These are phyloP conservation scores for Botryotinia convoluta DNA, from an alignment of 2,329 filamentous ascomycete species.

Conservation along the genomic window DNA sequence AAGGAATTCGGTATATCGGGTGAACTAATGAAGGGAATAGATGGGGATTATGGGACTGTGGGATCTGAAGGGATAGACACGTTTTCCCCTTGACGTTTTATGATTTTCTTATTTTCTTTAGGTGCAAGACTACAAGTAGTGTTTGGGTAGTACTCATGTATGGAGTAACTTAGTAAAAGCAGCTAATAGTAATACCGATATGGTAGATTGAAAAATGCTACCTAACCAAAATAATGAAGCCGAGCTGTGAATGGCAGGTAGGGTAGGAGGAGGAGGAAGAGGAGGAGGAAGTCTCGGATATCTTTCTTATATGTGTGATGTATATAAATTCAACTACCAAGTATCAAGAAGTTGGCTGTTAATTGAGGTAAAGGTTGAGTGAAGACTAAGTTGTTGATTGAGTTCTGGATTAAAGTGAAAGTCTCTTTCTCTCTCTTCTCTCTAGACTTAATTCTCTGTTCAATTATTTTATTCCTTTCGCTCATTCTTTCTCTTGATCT, in stretches of 20 bases:
- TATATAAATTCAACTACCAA: neutral
- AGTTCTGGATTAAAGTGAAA: neutral
- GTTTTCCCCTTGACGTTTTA: neutral
- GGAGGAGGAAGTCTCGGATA: neutral
- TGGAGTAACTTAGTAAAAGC: neutral
- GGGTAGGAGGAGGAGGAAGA: neutral
- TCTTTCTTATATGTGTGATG: neutral
- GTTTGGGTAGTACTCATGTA: neutral
- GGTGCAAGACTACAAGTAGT: neutral
- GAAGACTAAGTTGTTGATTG: neutral
- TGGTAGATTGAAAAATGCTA: neutral
- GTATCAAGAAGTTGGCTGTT: neutral
- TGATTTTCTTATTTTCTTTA: neutral
- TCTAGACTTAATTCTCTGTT: neutral
- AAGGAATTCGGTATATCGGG: conserved; percentile 10
- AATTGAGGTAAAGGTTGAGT: neutral
- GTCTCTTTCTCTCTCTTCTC: neutral
- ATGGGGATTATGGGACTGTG: neutral
- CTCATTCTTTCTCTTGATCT: neutral
- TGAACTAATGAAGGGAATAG: neutral
- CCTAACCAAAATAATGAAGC: neutral
- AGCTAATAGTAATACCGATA: conserved; percentile 2
- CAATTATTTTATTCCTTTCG: neutral
- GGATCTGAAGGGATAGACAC: neutral
- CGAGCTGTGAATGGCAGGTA: neutral